Conservation (phyloP, 495 filamentous ascomycete genomes). For the Aspergillus ostianus region DNA sequence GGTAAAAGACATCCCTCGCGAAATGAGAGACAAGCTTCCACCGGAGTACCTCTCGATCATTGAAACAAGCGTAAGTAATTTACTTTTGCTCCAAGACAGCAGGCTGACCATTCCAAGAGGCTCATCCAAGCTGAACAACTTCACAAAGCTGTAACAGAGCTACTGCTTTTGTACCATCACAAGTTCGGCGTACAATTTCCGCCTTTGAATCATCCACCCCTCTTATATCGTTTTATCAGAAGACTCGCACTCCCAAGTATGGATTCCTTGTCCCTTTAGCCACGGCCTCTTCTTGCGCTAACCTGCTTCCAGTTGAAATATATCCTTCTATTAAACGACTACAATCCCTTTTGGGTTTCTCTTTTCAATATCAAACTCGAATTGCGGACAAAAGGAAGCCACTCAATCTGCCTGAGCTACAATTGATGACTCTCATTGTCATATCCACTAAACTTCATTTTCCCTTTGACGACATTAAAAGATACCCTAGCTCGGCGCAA, state of each 20-base stretch:
- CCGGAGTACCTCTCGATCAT: conserved; percentile 56
- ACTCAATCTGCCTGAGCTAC: conserved; percentile 66
- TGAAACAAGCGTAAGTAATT: conserved; percentile 50
- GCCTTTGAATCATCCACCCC: conserved; percentile 61
- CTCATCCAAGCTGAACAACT: conserved; percentile 55
- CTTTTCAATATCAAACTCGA: conserved; percentile 53
- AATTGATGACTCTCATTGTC: conserved; percentile 68
- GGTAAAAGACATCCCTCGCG: conserved; percentile 54
- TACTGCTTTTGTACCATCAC: conserved; percentile 60
- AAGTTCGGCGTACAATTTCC: conserved; percentile 73
- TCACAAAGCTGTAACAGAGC: conserved; percentile 58
- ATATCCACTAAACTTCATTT: conserved; percentile 76
- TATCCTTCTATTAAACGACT: conserved; percentile 62
- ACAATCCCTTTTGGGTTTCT: conserved; percentile 51
- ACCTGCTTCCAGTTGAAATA: conserved; percentile 58
- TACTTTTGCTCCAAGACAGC: not conserved
- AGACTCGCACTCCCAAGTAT: conserved; percentile 76
- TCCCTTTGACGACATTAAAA: conserved; percentile 64
- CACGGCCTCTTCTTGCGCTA: conserved; percentile 10
- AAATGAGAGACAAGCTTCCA: conserved; percentile 64
- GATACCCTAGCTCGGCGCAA: conserved; percentile 50
- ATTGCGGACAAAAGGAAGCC: conserved; percentile 25
- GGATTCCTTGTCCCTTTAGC: conserved; percentile 16
- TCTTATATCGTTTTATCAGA: conserved; percentile 68
- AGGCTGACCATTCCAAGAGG: conserved; percentile 22